These are phyloP conservation scores for Cyberlindnera mycetangii DNA, from an alignment of 805 yeast species.

Conservation along the genomic window DNA sequence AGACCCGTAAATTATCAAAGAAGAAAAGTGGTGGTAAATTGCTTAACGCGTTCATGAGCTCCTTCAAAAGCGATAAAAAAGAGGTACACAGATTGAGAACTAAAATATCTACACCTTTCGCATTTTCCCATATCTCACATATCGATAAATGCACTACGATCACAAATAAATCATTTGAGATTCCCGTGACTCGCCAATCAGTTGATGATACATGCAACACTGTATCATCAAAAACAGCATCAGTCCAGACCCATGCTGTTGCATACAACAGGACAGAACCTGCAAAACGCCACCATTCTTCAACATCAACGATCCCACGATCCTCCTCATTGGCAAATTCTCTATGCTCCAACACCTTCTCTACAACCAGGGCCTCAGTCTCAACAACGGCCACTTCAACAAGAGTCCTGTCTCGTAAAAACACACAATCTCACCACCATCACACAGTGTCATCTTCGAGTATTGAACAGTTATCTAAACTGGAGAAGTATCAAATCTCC, in stretches of 20 bases:
- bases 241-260: conserved; percentile 10
- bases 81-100: conserved; percentile 10
- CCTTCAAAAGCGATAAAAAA: conserved; percentile 15
- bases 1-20: conserved; percentile 4
- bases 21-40: conserved; percentile 24
- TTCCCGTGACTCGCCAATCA: conserved; percentile 4
- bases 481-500: conserved; percentile 24
- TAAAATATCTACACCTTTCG: conserved; percentile 38
- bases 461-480: conserved; percentile 22
- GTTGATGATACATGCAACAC: not conserved
- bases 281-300: not conserved
- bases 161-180: conserved; percentile 15
- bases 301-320: conserved; percentile 13
- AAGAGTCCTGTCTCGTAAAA: conserved; percentile 10
- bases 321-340: conserved; percentile 23
- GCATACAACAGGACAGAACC: conserved; percentile 10
- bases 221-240: not conserved
- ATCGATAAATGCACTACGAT: conserved; percentile 29
- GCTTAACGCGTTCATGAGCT: conserved; percentile 30
- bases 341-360: conserved; percentile 17
- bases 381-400: conserved; percentile 25
- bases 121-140: conserved; percentile 39
- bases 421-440: conserved; percentile 13
- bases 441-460: conserved; percentile 20
- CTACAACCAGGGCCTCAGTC: conserved; percentile 19